A percentile compares a stretch with the other conserved stretches of the same genome.
These are phyloP conservation scores for Thuidium tamariscinum DNA, from an alignment of 225 moss, liverwort and hornwort genomes.

Conservation along the genomic window DNA sequence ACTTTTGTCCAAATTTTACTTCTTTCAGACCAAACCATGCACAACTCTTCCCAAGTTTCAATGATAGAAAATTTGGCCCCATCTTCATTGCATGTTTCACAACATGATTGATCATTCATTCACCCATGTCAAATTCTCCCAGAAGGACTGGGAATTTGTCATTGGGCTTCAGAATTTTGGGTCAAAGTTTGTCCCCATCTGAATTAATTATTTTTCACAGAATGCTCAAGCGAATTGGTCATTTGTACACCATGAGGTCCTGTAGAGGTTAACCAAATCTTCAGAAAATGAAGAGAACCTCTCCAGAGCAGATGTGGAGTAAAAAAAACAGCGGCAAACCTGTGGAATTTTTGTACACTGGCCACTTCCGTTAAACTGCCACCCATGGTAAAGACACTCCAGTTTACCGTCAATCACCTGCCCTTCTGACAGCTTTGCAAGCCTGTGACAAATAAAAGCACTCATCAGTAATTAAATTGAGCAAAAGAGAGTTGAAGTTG, in stretches of 20 bases:
- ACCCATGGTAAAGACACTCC: conserved; percentile 92
- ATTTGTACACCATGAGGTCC: neutral
- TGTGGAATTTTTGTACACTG: conserved; percentile 77
- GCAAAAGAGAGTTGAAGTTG: neutral
- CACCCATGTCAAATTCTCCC: neutral
- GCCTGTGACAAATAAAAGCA: conserved; percentile 16
- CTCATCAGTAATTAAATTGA: neutral
- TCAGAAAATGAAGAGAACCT: neutral
- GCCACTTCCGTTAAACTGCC: conserved; percentile 79
- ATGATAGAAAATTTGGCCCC: neutral
- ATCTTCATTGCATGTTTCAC: neutral
- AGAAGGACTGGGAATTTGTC: neutral
- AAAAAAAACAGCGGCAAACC: conserved; percentile 11
- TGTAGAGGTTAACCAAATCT: neutral
- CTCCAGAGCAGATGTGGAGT: neutral
- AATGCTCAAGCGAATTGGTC: neutral
- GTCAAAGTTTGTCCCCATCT: neutral
- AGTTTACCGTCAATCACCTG: conserved; percentile 77
- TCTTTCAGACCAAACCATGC: neutral
- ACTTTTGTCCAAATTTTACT: neutral
- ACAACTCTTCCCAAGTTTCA: neutral
- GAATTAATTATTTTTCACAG: neutral
- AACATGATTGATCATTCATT: neutral
- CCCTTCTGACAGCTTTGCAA: conserved; percentile 88
- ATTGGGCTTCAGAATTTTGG: neutral